Evolutionary conservation across 495 filamentous ascomycete genomes (phyloP), one percentile per base, ranked within the genome.

Genomic region (Talaromyces adpressus): DNA sequence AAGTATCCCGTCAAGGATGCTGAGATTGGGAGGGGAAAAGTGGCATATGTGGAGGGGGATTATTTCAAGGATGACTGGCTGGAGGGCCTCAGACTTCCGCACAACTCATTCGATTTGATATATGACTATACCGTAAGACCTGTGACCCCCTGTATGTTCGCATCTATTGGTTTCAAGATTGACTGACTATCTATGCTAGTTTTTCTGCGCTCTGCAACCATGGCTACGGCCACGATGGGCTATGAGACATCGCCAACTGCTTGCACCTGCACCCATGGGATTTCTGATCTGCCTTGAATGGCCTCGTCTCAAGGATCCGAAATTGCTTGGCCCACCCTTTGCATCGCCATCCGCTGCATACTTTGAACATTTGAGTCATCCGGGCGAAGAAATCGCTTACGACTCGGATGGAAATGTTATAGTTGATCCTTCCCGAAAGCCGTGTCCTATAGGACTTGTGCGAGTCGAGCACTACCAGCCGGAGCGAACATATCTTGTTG

Each of bases 271-370:
- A 12, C 74, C 73, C 6, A 73, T 72, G n/a, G 86, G 88, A 20
- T 73, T 79, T 34, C 75, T 96, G 54, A 81, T 94, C 49, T 94
- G 92, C 68, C 75, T 94, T 57, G 91, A 96, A 74, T 96, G 89
- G 73, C 91, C 91, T 0, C 83, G 87, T 16, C 81, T 82, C 65
- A 93, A 93, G 73, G 73, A 82, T 34, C 78, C 85, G 3, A 78
- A 73, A 32, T 77, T 78, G 18, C 77, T 80, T 4, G 91, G 91
- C 0, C 91, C 92, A 16, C 91, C 92, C 29, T 93, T 81, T 75
- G 80, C 84, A 34, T 69, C 88, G 4, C 78, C 84, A 4, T 79
- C 84, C 2, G 74, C 81, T 61, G 80, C 89, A 6, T 93, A 95
- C 67, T 69, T 84, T 64, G 85, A 81, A 61, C 85, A 90, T 68